These are phyloP conservation scores for Zoysia matrella DNA, from an alignment of 202 grass and related monocot species.

Conservation along the genomic window DNA sequence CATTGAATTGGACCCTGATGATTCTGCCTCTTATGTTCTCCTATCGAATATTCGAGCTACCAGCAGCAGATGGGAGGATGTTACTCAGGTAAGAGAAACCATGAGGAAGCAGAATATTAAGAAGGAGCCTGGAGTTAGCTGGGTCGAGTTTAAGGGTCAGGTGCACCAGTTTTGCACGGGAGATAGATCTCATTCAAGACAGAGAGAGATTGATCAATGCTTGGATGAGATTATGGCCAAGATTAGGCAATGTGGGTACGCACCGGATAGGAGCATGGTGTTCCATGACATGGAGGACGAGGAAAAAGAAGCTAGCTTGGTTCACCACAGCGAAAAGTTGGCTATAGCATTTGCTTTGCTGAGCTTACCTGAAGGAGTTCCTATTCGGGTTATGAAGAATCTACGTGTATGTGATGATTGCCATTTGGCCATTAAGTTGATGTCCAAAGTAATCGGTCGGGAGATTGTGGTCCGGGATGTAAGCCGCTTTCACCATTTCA, in stretches of 20 bases:
- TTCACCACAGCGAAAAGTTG: constrained; percentile 84
- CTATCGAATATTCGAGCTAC: constrained; percentile 78
- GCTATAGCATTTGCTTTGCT: constrained; percentile 77
- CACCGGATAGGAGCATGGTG: constrained; percentile 63
- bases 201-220: constrained; percentile 51
- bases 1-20: constrained; percentile 59
- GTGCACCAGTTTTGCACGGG: constrained; percentile 69
- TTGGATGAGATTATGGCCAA: constrained; percentile 58
- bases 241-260: constrained; percentile 65
- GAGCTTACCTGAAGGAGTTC: constrained; percentile 56
- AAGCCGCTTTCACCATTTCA: constrained; percentile 73
- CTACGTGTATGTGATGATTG: constrained; percentile 74
- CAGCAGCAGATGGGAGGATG: constrained; percentile 78
- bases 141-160: constrained; percentile 67
- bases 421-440: constrained; percentile 70
- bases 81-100: constrained; percentile 45
- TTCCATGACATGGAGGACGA: constrained; percentile 83
- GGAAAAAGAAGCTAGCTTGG: constrained; percentile 69
- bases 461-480: constrained; percentile 79
- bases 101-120: constrained; percentile 64
- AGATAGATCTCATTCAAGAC: constrained; percentile 54
- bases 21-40: constrained; percentile 69
- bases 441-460: constrained; percentile 52
- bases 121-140: constrained; percentile 75
- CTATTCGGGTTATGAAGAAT: constrained; percentile 79